phyloP scores from a whole-genome alignment of 2,329 filamentous ascomycete species.

The Penicillium sp. region DNA sequence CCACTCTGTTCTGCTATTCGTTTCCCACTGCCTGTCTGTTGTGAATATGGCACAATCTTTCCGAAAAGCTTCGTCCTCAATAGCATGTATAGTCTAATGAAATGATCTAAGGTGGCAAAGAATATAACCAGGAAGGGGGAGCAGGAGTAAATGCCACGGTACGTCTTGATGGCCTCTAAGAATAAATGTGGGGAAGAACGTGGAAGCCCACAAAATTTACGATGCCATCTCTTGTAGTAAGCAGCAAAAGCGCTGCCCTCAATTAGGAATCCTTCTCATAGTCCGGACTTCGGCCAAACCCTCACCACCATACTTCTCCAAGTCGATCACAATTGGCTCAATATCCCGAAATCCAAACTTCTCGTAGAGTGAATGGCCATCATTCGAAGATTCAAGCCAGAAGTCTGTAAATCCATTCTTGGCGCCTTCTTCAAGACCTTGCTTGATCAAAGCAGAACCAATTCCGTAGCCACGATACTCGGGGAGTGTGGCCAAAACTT shows the following conservation, averaged over 20 bases:
- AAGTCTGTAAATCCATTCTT: constrained; percentile 26
- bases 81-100: too few relatives aligned
- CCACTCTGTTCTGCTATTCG: too few relatives aligned
- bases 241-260: neutral
- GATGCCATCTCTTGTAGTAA: too few relatives aligned
- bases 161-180: too few relatives aligned
- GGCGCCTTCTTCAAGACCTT: constrained; percentile 28
- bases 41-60: too few relatives aligned
- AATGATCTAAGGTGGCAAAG: too few relatives aligned
- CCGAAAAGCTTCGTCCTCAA: too few relatives aligned
- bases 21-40: too few relatives aligned
- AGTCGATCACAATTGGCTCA: constrained; percentile 16
- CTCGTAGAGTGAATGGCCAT: constrained; percentile 33
- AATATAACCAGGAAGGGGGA: too few relatives aligned
- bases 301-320: constrained; percentile 23
- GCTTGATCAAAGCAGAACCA: constrained; percentile 31
- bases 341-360: constrained; percentile 35
- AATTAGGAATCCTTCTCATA: constrained; percentile 15
- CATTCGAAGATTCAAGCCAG: constrained; percentile 31
- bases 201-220: too few relatives aligned
- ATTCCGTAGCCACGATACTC: constrained; percentile 34
- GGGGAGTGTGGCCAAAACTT: constrained; percentile 39
- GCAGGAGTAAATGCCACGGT: too few relatives aligned
- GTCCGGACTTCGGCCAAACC: constrained; percentile 5
- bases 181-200: too few relatives aligned